Percentiles rank a stretch among this genome's conserved stretches.
phyloP scores from a whole-genome alignment of 306 rosid genomes.

The Fragaria ananassa region DNA sequence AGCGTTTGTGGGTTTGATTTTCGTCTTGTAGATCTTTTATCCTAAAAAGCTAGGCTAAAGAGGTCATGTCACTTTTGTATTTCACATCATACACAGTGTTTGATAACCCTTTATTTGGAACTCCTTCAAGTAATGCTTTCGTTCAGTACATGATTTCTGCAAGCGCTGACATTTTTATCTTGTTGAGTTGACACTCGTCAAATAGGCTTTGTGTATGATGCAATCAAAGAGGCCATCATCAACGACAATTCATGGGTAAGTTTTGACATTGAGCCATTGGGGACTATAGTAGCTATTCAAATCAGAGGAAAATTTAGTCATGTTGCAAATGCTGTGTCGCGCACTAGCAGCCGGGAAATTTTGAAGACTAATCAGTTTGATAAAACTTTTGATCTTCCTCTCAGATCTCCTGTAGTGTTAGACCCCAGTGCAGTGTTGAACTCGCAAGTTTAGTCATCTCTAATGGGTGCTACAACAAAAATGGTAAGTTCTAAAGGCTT shows the following conservation, averaged over 20 bases:
- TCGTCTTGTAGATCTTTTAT: background rate
- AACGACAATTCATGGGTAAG: background rate
- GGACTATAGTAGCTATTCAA: background rate
- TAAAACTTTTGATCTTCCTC: background rate
- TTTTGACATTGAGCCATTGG: background rate
- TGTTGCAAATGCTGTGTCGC: background rate
- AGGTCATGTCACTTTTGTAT: background rate
- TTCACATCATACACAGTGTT: slow-evolving; percentile 4
- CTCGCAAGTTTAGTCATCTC: background rate
- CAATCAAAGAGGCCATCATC: slow-evolving; percentile 10
- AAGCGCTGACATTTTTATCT: background rate
- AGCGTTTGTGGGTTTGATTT: background rate
- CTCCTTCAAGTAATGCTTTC: background rate
- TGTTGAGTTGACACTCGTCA: slow-evolving; percentile 10
- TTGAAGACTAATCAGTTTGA: background rate
- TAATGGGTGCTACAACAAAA: background rate
- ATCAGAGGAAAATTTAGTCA: background rate
- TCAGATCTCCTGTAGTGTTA: background rate
- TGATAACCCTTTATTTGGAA: background rate
- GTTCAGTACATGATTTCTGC: slow-evolving; percentile 1
- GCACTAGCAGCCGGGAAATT: background rate
- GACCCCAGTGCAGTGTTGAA: background rate
- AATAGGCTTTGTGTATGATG: background rate
- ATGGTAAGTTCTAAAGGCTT: background rate
- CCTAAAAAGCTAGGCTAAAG: background rate